These are phyloP conservation scores for Nicotiana noctiflora DNA, from an alignment of 257 asterid genomes.

Conservation along the genomic window DNA sequence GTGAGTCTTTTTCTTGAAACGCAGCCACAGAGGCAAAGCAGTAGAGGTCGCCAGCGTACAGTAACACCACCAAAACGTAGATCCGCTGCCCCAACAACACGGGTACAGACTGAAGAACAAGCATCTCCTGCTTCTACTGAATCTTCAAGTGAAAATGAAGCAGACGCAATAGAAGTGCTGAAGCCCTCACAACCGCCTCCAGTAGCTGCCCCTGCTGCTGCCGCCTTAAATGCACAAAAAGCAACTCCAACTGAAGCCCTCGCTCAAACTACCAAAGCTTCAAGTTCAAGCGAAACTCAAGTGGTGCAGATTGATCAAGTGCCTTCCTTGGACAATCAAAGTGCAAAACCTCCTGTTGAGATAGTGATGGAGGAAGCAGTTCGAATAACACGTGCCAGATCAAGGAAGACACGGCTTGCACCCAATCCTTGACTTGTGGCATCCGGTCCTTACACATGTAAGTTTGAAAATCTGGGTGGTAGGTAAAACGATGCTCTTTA, in stretches of 20 bases:
- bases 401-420: constrained; percentile 12
- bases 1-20: neutral
- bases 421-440: neutral
- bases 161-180: constrained; percentile 35
- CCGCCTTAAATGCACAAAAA: constrained; percentile 41
- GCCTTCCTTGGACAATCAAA: neutral
- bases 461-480: constrained; percentile 6
- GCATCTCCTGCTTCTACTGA: constrained; percentile 33
- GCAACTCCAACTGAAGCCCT: constrained; percentile 23
- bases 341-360: constrained; percentile 2
- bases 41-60: constrained; percentile 27
- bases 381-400: constrained; percentile 17
- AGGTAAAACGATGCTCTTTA: constrained; percentile 1
- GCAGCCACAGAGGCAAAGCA: constrained; percentile 24
- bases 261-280: constrained; percentile 27
- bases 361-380: constrained; percentile 7
- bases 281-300: constrained; percentile 5
- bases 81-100: constrained; percentile 22
- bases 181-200: constrained; percentile 30
- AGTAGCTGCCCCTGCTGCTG: constrained; percentile 23
- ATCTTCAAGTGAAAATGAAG: constrained; percentile 41
- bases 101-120: constrained; percentile 28
- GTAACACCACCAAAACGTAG: constrained; percentile 26
- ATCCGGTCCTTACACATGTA: neutral
- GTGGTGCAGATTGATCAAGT: constrained; percentile 8